Percentiles rank a stretch among this genome's conserved stretches.
Evolutionary conservation across 106 monocot species (phyloP).

Genomic region (Dendrobium huoshanense): DNA sequence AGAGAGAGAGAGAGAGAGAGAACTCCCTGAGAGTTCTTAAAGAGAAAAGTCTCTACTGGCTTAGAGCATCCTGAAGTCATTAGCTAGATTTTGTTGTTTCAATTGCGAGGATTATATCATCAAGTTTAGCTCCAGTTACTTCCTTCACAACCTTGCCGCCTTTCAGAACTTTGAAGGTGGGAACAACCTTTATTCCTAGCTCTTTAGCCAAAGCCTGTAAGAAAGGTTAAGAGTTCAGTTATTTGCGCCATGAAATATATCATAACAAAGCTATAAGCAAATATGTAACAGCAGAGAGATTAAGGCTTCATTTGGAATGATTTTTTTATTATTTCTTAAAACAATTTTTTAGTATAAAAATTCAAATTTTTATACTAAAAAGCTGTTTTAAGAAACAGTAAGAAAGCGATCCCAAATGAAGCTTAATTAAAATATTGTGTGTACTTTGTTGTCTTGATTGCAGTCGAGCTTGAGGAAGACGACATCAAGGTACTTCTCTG

Average conservation of each 20-base stretch:
- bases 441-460: constrained; percentile 79
- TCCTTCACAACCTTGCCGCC: constrained; percentile 66
- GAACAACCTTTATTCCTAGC: constrained; percentile 67
- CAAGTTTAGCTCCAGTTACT: constrained; percentile 78
- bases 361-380: no score
- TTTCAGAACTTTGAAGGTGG: constrained; percentile 90
- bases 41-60: no score
- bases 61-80: background rate
- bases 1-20: no score
- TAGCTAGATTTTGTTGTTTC: constrained; percentile 39
- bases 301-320: no score
- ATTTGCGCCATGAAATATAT: no score
- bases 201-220: constrained; percentile 73
- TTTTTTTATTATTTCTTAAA: no score
- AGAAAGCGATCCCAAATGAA: no score
- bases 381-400: no score
- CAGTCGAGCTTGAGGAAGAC: constrained; percentile 91
- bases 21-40: no score
- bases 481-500: constrained; percentile 69
- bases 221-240: background rate
- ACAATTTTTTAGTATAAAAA: no score
- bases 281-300: background rate
- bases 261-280: no score
- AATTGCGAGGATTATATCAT: constrained; percentile 62
- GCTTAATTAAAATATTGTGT: background rate